These are phyloP conservation scores for Andrographis paniculata DNA, from an alignment of 305 asterid genomes.

Conservation along the genomic window DNA sequence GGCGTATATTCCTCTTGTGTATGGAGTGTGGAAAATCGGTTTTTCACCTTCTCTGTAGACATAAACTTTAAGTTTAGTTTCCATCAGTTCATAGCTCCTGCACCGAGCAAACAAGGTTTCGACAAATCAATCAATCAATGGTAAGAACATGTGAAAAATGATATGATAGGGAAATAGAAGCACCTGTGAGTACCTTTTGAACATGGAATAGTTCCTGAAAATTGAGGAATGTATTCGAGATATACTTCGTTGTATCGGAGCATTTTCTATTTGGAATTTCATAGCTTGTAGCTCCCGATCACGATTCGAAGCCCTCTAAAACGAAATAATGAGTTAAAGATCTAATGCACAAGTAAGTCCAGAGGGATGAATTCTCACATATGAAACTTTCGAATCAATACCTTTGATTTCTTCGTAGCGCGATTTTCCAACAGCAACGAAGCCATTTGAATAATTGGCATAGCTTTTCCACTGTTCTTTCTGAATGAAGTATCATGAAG, in stretches of 20 bases:
- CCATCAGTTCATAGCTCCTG: slow-evolving; percentile 63
- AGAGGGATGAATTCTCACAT: slow-evolving; percentile 5
- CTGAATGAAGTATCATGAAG: slow-evolving; percentile 15
- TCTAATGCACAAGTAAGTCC: slow-evolving; percentile 10
- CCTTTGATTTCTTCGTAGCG: slow-evolving; percentile 26
- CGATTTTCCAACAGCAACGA: slow-evolving; percentile 24
- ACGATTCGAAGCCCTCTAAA: slow-evolving; percentile 30
- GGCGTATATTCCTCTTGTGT: slow-evolving; percentile 44
- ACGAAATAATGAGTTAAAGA: slow-evolving; percentile 17
- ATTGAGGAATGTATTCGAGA: slow-evolving; percentile 32
- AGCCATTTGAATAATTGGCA: slow-evolving; percentile 37
- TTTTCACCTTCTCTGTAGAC: slow-evolving; percentile 48
- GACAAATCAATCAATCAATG: slow-evolving; percentile 27
- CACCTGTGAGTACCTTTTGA: slow-evolving; percentile 30
- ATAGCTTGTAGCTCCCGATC: slow-evolving; percentile 43
- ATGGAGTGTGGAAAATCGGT: slow-evolving; percentile 48
- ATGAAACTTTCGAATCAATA: neutral
- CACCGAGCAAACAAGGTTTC: slow-evolving; percentile 15
- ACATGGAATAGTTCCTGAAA: slow-evolving; percentile 52
- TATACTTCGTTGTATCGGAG: slow-evolving; percentile 30
- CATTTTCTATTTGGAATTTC: slow-evolving; percentile 39
- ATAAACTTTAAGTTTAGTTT: slow-evolving; percentile 39
- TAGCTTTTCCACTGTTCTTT: slow-evolving; percentile 24
- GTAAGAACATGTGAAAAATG: too few relatives aligned
- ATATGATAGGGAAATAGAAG: neutral